Base-by-base conservation (phyloP, 495 filamentous ascomycete species). In the Apodospora peruviana region DNA sequence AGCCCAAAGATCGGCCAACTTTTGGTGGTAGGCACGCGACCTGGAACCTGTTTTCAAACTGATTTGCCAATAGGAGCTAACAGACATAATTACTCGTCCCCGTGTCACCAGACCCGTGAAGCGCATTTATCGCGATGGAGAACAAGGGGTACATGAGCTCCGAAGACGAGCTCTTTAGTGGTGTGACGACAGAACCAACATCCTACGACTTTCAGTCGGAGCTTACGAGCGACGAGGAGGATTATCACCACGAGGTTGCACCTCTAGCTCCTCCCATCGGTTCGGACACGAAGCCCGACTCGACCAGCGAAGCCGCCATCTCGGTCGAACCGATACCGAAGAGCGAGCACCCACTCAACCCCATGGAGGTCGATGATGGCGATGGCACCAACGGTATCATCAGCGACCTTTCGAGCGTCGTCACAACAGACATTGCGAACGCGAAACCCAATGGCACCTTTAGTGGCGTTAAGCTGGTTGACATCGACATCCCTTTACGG, bases 401-500 rank as follows among this genome's bases (percentile, higher is more conserved):
- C 12, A 18, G 16, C 4, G 35, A 12, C n/a, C 17, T n/a, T n/a
- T n/a, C n/a, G n/a, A n/a, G n/a, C n/a, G n/a, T n/a, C n/a, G n/a
- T n/a, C n/a, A n/a, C n/a, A n/a, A n/a, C n/a, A n/a, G n/a, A n/a
- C n/a, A n/a, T n/a, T n/a, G n/a, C n/a, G n/a, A n/a, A n/a, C n/a
- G n/a, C n/a, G n/a, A n/a, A n/a, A n/a, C n/a, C n/a, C n/a, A n/a
- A n/a, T n/a, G n/a, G n/a, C n/a, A n/a, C n/a, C n/a, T n/a, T 23
- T n/a, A 25, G 19, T 16, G n/a, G 36, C n/a, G 21, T 25, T 22
- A 48, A 18, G 5, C 8, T 36, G 9, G 55, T 60, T 22, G 43
- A 43, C 29, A 59, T 65, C 18, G 57, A 63, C 23, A 57, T 65
- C 11, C 21, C 42, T n/a, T 24, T 65, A 14, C 55, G 43, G 1